Percentiles rank a stretch among this genome's conserved stretches.
Evolutionary conservation across 2,329 filamentous ascomycete species (phyloP).

Genomic region (Magnaporthiopsis incrustans): DNA sequence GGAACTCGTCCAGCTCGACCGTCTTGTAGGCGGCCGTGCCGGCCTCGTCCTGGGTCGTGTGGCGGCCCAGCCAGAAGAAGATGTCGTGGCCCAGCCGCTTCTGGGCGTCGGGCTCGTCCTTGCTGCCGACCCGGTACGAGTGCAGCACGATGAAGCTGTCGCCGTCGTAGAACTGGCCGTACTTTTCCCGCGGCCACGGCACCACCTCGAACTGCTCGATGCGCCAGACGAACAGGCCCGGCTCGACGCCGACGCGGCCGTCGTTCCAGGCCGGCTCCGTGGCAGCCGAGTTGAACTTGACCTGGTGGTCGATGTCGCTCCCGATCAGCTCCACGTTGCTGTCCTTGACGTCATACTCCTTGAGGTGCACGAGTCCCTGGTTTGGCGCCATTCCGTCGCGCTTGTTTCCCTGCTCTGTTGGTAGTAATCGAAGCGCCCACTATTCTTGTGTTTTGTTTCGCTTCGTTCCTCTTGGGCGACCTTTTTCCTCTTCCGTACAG

Average conservation of each 20-base stretch:
- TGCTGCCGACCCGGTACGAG: constrained; percentile 44
- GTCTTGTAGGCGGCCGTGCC: constrained; percentile 64
- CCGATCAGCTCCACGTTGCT: constrained; percentile 61
- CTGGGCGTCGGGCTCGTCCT: constrained; percentile 16
- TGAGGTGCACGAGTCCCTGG: constrained; percentile 52
- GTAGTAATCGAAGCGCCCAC: background rate
- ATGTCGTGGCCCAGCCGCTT: constrained; percentile 48
- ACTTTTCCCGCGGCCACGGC: constrained; percentile 46
- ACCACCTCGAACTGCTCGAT: constrained; percentile 61
- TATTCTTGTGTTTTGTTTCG: background rate
- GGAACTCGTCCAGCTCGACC: constrained; percentile 60
- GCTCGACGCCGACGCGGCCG: constrained; percentile 39
- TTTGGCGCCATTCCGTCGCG: constrained; percentile 45
- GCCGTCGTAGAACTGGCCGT: constrained; percentile 57
- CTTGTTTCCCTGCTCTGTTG: background rate
- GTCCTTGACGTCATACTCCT: constrained; percentile 60
- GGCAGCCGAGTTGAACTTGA: constrained; percentile 58
- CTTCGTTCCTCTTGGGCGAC: background rate
- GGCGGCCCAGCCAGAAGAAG: constrained; percentile 61
- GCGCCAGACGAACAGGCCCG: constrained; percentile 56
- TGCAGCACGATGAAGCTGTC: constrained; percentile 61
- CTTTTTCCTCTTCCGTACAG: background rate
- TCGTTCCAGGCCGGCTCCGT: constrained; percentile 62
- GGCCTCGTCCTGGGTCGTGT: constrained; percentile 61
- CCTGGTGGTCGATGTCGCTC: constrained; percentile 55